Base-by-base conservation (phyloP, 257 asterid genomes). In the Anisodus acutangulus region DNA sequence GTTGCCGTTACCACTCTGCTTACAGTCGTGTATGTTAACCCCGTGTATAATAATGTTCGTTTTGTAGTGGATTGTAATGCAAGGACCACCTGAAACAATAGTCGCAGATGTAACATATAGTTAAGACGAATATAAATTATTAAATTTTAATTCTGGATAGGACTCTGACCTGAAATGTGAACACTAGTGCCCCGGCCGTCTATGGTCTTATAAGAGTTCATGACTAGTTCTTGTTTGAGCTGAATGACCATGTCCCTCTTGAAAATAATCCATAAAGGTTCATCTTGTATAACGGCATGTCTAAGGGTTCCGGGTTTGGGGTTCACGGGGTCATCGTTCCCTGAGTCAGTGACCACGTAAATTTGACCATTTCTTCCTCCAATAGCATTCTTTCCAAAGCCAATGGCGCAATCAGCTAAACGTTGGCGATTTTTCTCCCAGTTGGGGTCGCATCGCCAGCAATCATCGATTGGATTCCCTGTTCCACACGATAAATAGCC, bases 121-220 rank as follows among this genome's bases (percentile, higher is more conserved):
- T 6, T 4, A 3, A 5, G 3, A 3, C 5, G 9, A 19, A 5
- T 19, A 35, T 67, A 10, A 8, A 0, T 19, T 0, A n/a, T 9
- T 8, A 45, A 45, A 9, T n/a, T 72, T 72, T 3, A 49, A 51
- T 51, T 51, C 13, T 76, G 1, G 1, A 51, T 22, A 62, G 17
- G 58, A 5, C 4, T 71, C n/a, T 9, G 0, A 74, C 80, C 80
- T 22, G 94, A 72, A 7, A 91, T 89, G 85, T 93, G 98, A 47
- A 93, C 97, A 80, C 91, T 92, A 3, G 93, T 91, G 3, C 98
- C 97, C 2, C 97, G 91, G 8, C 98, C 98, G 59, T 94, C 98
- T 79, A 94, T 91, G 79, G 97, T 93, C 55, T 94, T 94, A 91
- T 79, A 86, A 1, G 95, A 90, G 87, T 93, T 93, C 86, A 94